These are phyloP conservation scores for Salix suchowensis DNA, from an alignment of 345 rosid genomes.

Conservation along the genomic window DNA sequence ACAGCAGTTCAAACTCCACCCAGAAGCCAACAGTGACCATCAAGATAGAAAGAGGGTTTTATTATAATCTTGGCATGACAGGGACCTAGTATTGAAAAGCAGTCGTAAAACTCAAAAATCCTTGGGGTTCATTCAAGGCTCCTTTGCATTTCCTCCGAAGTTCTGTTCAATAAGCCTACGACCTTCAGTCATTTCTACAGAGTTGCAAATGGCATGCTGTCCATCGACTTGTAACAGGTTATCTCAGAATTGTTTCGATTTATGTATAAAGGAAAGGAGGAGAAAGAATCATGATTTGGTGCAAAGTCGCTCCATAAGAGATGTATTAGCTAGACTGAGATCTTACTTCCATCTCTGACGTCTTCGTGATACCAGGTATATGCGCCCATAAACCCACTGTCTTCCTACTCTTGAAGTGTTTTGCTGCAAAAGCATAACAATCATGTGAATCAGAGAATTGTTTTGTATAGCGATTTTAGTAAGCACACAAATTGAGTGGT, in stretches of 20 bases:
- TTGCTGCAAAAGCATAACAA: constrained; percentile 44
- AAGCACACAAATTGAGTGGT: neutral
- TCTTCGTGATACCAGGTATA: constrained; percentile 75
- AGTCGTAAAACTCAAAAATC: neutral
- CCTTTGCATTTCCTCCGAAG: neutral
- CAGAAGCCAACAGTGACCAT: neutral
- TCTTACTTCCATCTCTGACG: constrained; percentile 39
- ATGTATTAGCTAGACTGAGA: neutral
- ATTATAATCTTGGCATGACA: neutral
- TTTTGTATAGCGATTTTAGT: neutral
- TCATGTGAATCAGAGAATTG: neutral
- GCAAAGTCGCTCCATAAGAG: neutral
- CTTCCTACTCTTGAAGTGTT: constrained; percentile 52
- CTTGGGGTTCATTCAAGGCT: neutral
- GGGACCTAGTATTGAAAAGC: neutral
- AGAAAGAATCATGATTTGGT: constrained; percentile 28
- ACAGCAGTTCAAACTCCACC: neutral
- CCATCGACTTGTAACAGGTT: neutral
- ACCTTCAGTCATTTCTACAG: neutral
- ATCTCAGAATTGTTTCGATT: neutral
- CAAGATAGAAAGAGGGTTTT: neutral
- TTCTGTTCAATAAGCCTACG: neutral
- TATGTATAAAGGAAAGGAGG: neutral
- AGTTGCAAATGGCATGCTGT: neutral
- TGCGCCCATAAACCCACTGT: constrained; percentile 82